A percentile compares a stretch with the other conserved stretches of the same genome.
Evolutionary conservation across 129 eudicot genomes (phyloP).

Genomic region (Pulicaria dysenterica): DNA sequence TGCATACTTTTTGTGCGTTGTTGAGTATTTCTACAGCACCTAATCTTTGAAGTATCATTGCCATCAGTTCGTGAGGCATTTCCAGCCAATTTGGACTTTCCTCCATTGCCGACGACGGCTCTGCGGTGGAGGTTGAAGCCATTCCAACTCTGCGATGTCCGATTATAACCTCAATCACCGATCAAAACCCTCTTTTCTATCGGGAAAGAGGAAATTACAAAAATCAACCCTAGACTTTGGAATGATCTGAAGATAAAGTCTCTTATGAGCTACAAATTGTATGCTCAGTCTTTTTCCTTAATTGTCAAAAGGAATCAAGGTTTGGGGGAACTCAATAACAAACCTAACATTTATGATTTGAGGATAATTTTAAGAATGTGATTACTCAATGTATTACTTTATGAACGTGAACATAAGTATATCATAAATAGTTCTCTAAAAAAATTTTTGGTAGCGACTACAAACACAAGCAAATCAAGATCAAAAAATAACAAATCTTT

Average conservation of each 20-base stretch:
- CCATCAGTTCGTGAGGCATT: slow-evolving; percentile 49
- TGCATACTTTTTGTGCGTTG: slow-evolving; percentile 59
- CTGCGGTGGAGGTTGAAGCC: slow-evolving; percentile 37
- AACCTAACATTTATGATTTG: too few species aligned
- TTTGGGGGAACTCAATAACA: too few species aligned
- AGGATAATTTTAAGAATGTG: too few species aligned
- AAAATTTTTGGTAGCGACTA: too few species aligned
- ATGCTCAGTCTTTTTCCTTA: too few species aligned
- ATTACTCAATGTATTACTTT: too few species aligned
- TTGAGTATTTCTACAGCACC: slow-evolving; percentile 47
- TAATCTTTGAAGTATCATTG: slow-evolving; percentile 46
- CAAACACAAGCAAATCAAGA: too few species aligned
- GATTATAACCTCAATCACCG: neutral
- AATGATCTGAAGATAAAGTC: neutral
- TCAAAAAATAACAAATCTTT: too few species aligned
- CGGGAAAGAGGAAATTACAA: neutral
- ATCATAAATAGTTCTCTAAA: too few species aligned
- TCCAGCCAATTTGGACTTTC: slow-evolving; percentile 58
- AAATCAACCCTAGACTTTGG: slow-evolving; percentile 8
- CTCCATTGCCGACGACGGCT: slow-evolving; percentile 17
- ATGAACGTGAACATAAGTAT: too few species aligned
- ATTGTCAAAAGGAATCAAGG: too few species aligned
- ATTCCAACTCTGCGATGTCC: slow-evolving; percentile 17
- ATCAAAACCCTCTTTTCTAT: neutral
- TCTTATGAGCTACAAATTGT: neutral